Evolutionary conservation across 768 basidiomycete genomes (phyloP).

Genomic region (Holtermanniella nyarrowii): DNA sequence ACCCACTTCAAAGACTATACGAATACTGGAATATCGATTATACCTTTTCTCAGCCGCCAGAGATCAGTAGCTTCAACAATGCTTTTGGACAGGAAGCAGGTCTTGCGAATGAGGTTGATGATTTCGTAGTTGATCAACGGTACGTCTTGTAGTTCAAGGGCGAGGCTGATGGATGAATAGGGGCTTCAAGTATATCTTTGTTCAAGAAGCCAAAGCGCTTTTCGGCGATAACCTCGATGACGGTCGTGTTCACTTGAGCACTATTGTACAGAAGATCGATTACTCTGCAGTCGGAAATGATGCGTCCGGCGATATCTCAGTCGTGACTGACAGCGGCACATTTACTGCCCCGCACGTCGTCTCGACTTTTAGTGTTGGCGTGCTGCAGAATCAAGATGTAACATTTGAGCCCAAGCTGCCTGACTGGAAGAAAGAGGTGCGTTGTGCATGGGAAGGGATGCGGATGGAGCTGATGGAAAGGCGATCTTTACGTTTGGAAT

Average conservation of each 20-base stretch:
- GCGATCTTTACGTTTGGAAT: conserved; percentile 56
- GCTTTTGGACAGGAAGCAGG: neutral
- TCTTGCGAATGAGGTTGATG: neutral
- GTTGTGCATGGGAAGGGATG: too few species aligned
- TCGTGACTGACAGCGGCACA: conserved; percentile 43
- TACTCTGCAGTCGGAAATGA: conserved; percentile 42
- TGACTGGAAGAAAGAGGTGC: conserved; percentile 55
- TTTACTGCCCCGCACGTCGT: conserved; percentile 53
- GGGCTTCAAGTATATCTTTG: neutral
- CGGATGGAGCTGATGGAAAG: too few species aligned
- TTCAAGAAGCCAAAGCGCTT: neutral
- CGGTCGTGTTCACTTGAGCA: neutral
- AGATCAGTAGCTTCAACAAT: neutral
- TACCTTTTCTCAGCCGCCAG: neutral
- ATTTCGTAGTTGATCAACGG: neutral
- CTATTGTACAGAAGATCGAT: neutral
- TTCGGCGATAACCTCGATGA: neutral
- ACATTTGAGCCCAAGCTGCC: conserved; percentile 51
- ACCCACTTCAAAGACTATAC: neutral
- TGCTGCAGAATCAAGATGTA: conserved; percentile 57
- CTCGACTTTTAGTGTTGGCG: conserved; percentile 61
- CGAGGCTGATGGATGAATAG: neutral
- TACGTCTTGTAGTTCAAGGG: neutral
- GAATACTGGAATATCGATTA: neutral
- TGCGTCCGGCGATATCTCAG: conserved; percentile 47